Percentiles rank a stretch among this genome's conserved stretches.
Conservation (phyloP, 352 stramenopile species). For the Globisporangium ultimum region DNA sequence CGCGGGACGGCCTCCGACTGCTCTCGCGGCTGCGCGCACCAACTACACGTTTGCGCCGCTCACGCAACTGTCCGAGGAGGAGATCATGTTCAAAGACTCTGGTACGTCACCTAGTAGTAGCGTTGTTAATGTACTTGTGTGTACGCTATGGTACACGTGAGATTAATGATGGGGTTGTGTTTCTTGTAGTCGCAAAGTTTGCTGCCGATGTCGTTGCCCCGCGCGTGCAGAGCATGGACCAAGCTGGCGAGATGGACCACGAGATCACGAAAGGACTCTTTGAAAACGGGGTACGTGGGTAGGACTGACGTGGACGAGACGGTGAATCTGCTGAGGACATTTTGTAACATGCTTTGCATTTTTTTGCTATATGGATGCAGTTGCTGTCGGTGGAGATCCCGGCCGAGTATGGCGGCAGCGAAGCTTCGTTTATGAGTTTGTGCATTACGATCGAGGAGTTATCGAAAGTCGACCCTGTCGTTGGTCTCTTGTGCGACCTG, state of each 20-base stretch:
- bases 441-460: conserved; percentile 97
- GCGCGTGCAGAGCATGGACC: conserved; percentile 92
- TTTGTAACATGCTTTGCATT: background rate
- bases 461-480: conserved; percentile 93
- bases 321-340: background rate
- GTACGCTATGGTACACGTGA: background rate
- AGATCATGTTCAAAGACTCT: conserved; percentile 69
- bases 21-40: conserved; percentile 1
- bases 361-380: conserved; percentile 9
- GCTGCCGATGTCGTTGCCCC: conserved; percentile 83
- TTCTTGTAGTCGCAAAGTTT: conserved; percentile 71
- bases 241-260: conserved; percentile 87
- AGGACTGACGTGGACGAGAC: background rate
- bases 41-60: conserved; percentile 34
- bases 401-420: conserved; percentile 88
- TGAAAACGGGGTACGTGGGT: conserved; percentile 69
- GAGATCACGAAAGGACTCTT: conserved; percentile 91
- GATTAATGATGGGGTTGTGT: background rate
- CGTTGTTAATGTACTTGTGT: background rate
- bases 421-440: conserved; percentile 93
- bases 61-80: conserved; percentile 60
- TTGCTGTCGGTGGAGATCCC: conserved; percentile 97
- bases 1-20: background rate
- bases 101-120: conserved; percentile 8
- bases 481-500: conserved; percentile 94